Evolutionary conservation across 352 stramenopile genomes (phyloP).

Genomic region (Pythium coloratum): DNA sequence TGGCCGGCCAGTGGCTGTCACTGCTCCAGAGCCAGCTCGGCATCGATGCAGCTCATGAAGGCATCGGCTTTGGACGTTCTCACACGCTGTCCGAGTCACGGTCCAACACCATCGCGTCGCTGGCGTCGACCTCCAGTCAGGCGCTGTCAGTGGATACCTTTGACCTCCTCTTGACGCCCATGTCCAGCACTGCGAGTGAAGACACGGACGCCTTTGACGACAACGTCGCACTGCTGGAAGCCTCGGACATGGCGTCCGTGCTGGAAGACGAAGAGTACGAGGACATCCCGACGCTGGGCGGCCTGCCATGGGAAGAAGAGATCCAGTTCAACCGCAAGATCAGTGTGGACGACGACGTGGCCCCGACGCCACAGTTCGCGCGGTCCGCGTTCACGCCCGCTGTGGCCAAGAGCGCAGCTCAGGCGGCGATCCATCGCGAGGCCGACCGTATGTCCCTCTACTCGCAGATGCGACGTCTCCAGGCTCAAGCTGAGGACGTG

Average conservation of each 20-base stretch:
- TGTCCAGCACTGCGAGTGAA: conserved; percentile 5
- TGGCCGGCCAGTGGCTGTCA: conserved; percentile 18
- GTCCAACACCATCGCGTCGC: conserved; percentile 6
- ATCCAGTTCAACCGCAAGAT: conserved; percentile 23
- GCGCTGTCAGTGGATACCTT: conserved; percentile 8
- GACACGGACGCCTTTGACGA: conserved; percentile 8
- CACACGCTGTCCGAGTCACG: conserved; percentile 6
- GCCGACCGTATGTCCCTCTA: conserved; percentile 26
- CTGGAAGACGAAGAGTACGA: conserved; percentile 26
- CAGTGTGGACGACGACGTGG: conserved; percentile 17
- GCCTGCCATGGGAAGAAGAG: neutral
- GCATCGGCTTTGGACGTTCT: neutral
- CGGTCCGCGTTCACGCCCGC: conserved; percentile 18
- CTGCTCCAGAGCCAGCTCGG: neutral
- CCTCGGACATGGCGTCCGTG: conserved; percentile 21
- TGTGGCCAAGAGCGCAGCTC: conserved; percentile 19
- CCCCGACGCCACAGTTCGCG: conserved; percentile 4
- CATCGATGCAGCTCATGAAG: neutral
- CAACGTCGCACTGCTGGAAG: conserved; percentile 18
- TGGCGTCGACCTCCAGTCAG: conserved; percentile 7
- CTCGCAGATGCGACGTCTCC: conserved; percentile 26
- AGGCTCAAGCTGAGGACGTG: conserved; percentile 20
- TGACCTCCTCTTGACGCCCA: conserved; percentile 21
- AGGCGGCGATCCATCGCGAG: conserved; percentile 18
- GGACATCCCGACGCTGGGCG: conserved; percentile 21